These are phyloP conservation scores for Salix dunnii DNA, from an alignment of 345 rosid species.

Conservation along the genomic window DNA sequence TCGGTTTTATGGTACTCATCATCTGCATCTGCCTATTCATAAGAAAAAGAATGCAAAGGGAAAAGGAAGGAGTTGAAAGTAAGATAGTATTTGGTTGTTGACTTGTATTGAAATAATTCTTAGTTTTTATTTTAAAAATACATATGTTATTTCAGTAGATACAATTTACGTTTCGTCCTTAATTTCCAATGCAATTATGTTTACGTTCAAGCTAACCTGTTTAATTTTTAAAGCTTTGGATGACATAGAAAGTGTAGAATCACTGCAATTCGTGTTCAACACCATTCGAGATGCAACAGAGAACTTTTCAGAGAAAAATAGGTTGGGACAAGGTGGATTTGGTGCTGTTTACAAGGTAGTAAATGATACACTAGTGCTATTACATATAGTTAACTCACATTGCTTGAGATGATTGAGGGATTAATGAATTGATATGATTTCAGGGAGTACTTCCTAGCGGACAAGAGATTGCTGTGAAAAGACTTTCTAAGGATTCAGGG, in stretches of 20 bases:
- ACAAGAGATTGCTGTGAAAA: slow-evolving; percentile 37
- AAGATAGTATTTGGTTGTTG: neutral
- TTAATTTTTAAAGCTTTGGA: neutral
- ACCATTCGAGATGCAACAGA: slow-evolving; percentile 36
- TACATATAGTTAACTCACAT: too few species aligned
- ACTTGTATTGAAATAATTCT: too few species aligned
- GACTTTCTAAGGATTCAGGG: slow-evolving; percentile 19
- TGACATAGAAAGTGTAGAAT: slow-evolving; percentile 11
- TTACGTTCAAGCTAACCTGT: neutral
- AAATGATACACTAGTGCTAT: too few species aligned
- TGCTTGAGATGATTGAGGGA: neutral
- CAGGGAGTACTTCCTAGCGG: slow-evolving; percentile 29
- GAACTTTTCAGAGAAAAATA: slow-evolving; percentile 35
- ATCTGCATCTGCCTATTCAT: slow-evolving; percentile 12
- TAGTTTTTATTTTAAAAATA: too few species aligned
- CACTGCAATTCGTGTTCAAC: slow-evolving; percentile 25
- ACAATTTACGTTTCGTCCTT: too few species aligned
- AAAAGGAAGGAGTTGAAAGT: slow-evolving; percentile 6
- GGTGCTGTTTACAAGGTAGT: slow-evolving; percentile 47
- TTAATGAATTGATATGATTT: neutral
- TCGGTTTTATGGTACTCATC: slow-evolving; percentile 9
- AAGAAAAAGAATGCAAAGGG: neutral
- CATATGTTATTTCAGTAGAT: too few species aligned
- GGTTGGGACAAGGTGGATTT: slow-evolving; percentile 51
- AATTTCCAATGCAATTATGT: too few species aligned